These are phyloP conservation scores for Teunomyces cretensis DNA, from an alignment of 805 yeast genomes.

Conservation along the genomic window DNA sequence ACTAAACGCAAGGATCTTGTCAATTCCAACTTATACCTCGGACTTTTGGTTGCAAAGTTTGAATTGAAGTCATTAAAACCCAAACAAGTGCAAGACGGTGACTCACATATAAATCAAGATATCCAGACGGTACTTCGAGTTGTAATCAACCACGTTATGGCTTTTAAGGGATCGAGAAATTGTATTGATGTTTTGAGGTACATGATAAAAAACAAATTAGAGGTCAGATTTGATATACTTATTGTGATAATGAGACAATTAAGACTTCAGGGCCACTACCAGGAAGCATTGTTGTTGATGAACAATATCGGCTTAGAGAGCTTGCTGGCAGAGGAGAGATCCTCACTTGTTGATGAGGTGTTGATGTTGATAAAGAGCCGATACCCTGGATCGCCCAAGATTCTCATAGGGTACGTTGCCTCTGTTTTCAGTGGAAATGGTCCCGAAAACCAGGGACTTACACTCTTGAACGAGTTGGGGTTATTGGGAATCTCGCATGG, in stretches of 20 bases:
- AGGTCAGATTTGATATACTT: constrained; percentile 23
- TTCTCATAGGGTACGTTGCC: constrained; percentile 36
- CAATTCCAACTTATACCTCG: constrained; percentile 33
- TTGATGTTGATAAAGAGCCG: constrained; percentile 28
- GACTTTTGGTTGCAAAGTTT: constrained; percentile 36
- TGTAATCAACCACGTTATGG: constrained; percentile 34
- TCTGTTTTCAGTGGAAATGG: constrained; percentile 22
- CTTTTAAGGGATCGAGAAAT: constrained; percentile 35
- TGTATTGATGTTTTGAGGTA: constrained; percentile 33
- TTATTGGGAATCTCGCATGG: constrained; percentile 27
- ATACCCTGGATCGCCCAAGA: constrained; percentile 32
- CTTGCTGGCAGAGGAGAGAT: constrained; percentile 17
- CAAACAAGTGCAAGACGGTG: background rate
- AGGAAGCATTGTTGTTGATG: constrained; percentile 35
- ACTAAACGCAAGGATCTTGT: constrained; percentile 28
- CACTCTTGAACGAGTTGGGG: constrained; percentile 25
- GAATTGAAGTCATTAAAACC: constrained; percentile 24
- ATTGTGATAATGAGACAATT: constrained; percentile 30
- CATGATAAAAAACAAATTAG: constrained; percentile 26
- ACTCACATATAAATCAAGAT: constrained; percentile 16
- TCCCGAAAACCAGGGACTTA: constrained; percentile 12
- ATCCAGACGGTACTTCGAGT: constrained; percentile 27
- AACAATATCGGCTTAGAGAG: constrained; percentile 28
- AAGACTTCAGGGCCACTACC: constrained; percentile 24
- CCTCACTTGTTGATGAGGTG: constrained; percentile 27